Percentiles rank a stretch among this genome's conserved stretches.
Conservation (phyloP, 1,284 basidiomycete genomes). For the Leccinum subrobustum region DNA sequence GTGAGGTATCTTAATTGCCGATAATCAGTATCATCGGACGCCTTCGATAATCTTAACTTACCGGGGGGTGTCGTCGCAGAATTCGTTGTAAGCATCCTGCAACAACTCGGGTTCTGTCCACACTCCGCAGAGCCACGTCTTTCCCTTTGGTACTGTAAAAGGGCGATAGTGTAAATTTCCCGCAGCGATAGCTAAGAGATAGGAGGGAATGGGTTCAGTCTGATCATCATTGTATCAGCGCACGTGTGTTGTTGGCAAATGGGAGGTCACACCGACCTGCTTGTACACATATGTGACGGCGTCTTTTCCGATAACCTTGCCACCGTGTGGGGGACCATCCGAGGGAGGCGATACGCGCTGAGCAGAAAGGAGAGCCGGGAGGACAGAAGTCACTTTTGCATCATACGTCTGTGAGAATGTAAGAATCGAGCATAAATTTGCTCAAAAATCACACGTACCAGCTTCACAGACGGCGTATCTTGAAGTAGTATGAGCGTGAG, state of each 20-base stretch:
- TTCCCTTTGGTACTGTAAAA: constrained; percentile 60
- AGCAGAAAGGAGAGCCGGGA: constrained; percentile 86
- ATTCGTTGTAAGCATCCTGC: constrained; percentile 83
- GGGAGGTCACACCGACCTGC: constrained; percentile 48
- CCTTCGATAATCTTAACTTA: constrained; percentile 26
- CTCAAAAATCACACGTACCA: constrained; percentile 42
- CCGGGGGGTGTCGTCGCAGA: constrained; percentile 81
- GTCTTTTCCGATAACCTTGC: constrained; percentile 72
- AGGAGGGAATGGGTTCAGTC: constrained; percentile 83
- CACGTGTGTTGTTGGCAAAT: neutral
- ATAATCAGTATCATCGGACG: neutral
- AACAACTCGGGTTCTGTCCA: constrained; percentile 90
- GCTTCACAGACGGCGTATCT: constrained; percentile 74
- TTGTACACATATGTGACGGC: constrained; percentile 64
- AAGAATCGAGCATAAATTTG: neutral
- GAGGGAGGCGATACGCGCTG: constrained; percentile 73
- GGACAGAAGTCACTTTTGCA: constrained; percentile 70
- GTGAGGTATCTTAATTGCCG: constrained; percentile 59
- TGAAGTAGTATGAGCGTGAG: neutral
- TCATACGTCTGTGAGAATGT: constrained; percentile 62
- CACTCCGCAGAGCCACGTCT: constrained; percentile 76
- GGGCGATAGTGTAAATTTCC: constrained; percentile 78
- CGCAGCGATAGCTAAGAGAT: constrained; percentile 83
- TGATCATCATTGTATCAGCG: constrained; percentile 30
- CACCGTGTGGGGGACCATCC: constrained; percentile 63